Evolutionary conservation across 257 asterid species (phyloP).

Genomic region (Petunia axillaris): DNA sequence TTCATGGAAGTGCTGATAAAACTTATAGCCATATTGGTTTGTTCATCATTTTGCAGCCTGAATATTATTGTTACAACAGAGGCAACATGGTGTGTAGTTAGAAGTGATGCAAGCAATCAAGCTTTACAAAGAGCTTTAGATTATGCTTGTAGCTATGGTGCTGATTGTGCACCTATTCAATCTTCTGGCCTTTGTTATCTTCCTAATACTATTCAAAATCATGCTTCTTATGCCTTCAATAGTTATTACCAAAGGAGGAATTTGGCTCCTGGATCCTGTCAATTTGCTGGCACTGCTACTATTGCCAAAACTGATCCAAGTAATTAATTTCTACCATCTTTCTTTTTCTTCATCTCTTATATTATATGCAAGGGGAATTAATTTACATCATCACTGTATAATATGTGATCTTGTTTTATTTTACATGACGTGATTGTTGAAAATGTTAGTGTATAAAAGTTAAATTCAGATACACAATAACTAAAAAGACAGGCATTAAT

Average conservation of each 20-base stretch:
- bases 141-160: constrained; percentile 81
- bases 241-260: constrained; percentile 74
- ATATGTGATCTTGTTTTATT: too few relatives aligned
- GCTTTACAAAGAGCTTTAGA: constrained; percentile 66
- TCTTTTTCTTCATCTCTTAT: not conserved
- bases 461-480: not conserved
- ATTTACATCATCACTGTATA: too few relatives aligned
- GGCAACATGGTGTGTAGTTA: constrained; percentile 77
- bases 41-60: not conserved
- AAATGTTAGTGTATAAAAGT: not conserved
- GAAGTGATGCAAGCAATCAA: constrained; percentile 71
- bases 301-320: constrained; percentile 93
- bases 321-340: constrained; percentile 13
- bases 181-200: constrained; percentile 72
- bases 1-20: constrained; percentile 30
- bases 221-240: constrained; percentile 89
- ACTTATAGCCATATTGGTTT: not conserved
- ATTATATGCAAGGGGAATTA: too few relatives aligned
- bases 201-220: constrained; percentile 80
- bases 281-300: constrained; percentile 71
- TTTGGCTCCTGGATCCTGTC: constrained; percentile 73
- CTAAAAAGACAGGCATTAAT: not conserved
- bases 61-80: not conserved
- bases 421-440: too few relatives aligned
- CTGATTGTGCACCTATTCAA: constrained; percentile 76